Conservation (phyloP, 2,329 filamentous ascomycete species). For the Colletotrichum destructivum region DNA sequence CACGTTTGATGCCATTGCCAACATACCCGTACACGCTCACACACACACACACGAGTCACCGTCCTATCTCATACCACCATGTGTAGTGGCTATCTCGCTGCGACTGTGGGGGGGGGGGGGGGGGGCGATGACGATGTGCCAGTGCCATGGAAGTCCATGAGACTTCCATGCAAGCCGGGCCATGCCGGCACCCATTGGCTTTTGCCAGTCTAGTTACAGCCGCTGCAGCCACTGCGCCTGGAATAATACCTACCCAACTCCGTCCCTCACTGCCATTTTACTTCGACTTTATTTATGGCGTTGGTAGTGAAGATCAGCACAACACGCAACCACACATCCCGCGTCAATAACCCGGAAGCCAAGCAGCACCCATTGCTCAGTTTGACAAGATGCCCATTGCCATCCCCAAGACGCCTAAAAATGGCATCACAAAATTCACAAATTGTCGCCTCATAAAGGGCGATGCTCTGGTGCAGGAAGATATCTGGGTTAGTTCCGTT, state of each 20-base stretch:
- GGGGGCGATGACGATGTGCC: slow-evolving; percentile 35
- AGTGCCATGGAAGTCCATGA: slow-evolving; percentile 20
- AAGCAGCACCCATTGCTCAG: slow-evolving; percentile 45
- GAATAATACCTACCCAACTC: slow-evolving; percentile 36
- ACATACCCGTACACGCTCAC: slow-evolving; percentile 1
- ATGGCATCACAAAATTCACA: slow-evolving; percentile 86
- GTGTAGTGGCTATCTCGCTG: slow-evolving; percentile 32
- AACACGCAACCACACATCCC: background rate
- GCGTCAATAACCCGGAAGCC: slow-evolving; percentile 36
- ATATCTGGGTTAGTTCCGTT: slow-evolving; percentile 89
- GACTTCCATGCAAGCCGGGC: slow-evolving; percentile 36
- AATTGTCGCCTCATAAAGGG: slow-evolving; percentile 86
- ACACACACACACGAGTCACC: background rate
- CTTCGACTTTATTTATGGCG: slow-evolving; percentile 35
- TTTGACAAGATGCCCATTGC: slow-evolving; percentile 63
- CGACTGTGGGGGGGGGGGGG: slow-evolving; percentile 40
- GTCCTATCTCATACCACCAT: slow-evolving; percentile 42
- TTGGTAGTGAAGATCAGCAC: slow-evolving; percentile 33
- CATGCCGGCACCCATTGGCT: slow-evolving; percentile 32
- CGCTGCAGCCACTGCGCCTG: slow-evolving; percentile 2
- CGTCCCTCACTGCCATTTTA: slow-evolving; percentile 15
- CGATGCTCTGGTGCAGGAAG: slow-evolving; percentile 77
- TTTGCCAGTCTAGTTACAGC: slow-evolving; percentile 30
- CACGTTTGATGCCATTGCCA: slow-evolving; percentile 33
- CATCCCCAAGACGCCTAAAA: slow-evolving; percentile 55